phyloP scores from a whole-genome alignment of 768 basidiomycete genomes.

The Podaxis sp. region DNA sequence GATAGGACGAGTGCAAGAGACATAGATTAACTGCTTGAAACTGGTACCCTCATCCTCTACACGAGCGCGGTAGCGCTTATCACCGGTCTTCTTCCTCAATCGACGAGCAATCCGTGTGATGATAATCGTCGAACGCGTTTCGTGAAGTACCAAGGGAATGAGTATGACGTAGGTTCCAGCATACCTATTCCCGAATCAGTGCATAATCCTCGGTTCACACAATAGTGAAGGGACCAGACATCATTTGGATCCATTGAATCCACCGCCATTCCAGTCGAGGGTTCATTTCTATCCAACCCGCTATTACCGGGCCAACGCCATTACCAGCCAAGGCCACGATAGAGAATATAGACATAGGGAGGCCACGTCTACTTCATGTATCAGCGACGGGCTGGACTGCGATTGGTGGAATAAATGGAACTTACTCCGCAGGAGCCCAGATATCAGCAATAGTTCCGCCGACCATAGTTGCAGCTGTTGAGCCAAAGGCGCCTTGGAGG shows the following conservation, averaged over 20 bases:
- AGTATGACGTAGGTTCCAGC: slow-evolving; percentile 27
- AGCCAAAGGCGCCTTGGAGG: slow-evolving; percentile 64
- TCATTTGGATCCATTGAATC: slow-evolving; percentile 82
- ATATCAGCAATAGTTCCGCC: slow-evolving; percentile 71
- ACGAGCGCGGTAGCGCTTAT: slow-evolving; percentile 53
- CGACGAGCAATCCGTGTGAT: slow-evolving; percentile 57
- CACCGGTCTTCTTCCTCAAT: slow-evolving; percentile 59
- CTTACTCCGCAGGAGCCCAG: slow-evolving; percentile 58
- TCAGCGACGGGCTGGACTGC: background rate
- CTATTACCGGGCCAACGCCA: slow-evolving; percentile 61
- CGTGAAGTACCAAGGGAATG: slow-evolving; percentile 57
- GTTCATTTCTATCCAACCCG: slow-evolving; percentile 69
- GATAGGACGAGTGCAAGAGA: slow-evolving; percentile 67
- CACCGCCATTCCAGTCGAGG: slow-evolving; percentile 67
- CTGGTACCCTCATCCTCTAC: slow-evolving; percentile 53
- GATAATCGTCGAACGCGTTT: slow-evolving; percentile 70
- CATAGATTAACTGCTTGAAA: slow-evolving; percentile 53
- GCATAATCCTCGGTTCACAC: background rate
- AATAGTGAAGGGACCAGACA: slow-evolving; percentile 33
- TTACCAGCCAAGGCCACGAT: slow-evolving; percentile 57
- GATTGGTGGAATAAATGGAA: background rate
- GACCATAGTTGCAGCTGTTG: slow-evolving; percentile 67
- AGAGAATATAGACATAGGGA: slow-evolving; percentile 74
- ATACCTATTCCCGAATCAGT: slow-evolving; percentile 13
- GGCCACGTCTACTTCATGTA: slow-evolving; percentile 53